A percentile compares a stretch with the other conserved stretches of the same genome.
These are phyloP conservation scores for Piloderma croceum DNA, from an alignment of 768 basidiomycete genomes.

Conservation along the genomic window DNA sequence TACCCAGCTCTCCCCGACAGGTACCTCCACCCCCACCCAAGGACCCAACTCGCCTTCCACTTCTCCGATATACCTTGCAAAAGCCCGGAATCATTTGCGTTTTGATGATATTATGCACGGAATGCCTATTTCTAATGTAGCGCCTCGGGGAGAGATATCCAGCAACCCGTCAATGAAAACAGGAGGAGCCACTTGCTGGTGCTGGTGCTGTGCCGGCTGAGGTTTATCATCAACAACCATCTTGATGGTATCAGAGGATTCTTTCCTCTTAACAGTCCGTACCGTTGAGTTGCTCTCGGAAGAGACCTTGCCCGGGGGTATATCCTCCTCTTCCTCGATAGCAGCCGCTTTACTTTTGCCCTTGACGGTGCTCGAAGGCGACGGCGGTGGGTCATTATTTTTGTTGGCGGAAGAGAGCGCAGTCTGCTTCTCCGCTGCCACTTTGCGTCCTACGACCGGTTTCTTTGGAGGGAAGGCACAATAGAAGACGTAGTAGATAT, in stretches of 20 bases:
- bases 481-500: conserved; percentile 20
- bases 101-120: conserved; percentile 86
- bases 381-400: conserved; percentile 3
- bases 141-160: conserved; percentile 44
- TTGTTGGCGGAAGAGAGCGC: neutral
- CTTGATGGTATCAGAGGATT: conserved; percentile 32
- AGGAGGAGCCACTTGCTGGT: too few species aligned
- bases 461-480: conserved; percentile 7
- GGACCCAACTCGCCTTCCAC: conserved; percentile 75
- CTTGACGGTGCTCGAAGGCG: conserved; percentile 7
- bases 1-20: conserved; percentile 53
- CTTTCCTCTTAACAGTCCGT: conserved; percentile 30
- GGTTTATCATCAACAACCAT: conserved; percentile 12
- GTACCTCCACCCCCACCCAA: conserved; percentile 91
- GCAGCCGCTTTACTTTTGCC: too few species aligned
- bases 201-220: conserved; percentile 20
- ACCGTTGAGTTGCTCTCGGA: conserved; percentile 8
- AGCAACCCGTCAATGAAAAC: too few species aligned
- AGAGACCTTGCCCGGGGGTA: neutral
- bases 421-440: conserved; percentile 8
- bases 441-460: conserved; percentile 12
- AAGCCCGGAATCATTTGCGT: conserved; percentile 78
- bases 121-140: conserved; percentile 79
- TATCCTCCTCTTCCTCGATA: too few species aligned
- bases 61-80: conserved; percentile 84